A percentile compares a stretch with the other conserved stretches of the same genome.
Evolutionary conservation across 768 basidiomycete species (phyloP).

Genomic region (Agaricus subrufescens): DNA sequence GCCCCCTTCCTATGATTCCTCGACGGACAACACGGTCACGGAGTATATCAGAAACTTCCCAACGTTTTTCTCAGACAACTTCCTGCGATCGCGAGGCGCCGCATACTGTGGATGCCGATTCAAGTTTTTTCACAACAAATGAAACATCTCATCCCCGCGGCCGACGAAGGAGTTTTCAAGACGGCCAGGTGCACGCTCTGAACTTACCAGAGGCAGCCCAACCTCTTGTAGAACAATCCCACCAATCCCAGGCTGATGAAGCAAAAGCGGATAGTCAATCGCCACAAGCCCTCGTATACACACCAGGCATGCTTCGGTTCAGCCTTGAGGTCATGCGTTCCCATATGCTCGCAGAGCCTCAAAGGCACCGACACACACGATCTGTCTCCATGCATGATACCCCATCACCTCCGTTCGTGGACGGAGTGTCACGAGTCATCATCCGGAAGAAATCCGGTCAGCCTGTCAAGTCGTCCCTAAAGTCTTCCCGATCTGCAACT

Average conservation of each 20-base stretch:
- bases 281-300: conserved; percentile 30
- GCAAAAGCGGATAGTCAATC: conserved; percentile 16
- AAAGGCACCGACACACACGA: conserved; percentile 14
- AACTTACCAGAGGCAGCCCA: neutral
- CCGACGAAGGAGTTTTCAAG: conserved; percentile 17
- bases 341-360: conserved; percentile 8
- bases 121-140: conserved; percentile 5
- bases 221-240: neutral
- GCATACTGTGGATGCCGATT: neutral
- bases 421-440: conserved; percentile 35
- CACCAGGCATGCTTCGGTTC: conserved; percentile 33
- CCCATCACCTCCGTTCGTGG: conserved; percentile 16
- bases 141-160: neutral
- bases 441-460: conserved; percentile 94
- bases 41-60: conserved; percentile 14
- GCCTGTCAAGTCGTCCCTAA: conserved; percentile 87
- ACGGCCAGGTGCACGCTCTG: neutral
- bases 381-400: conserved; percentile 26
- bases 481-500: conserved; percentile 54
- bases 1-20: conserved; percentile 61
- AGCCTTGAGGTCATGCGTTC: conserved; percentile 17
- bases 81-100: neutral
- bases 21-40: conserved; percentile 37
- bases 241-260: neutral
- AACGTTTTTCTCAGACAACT: conserved; percentile 14